phyloP scores from a whole-genome alignment of 2,329 filamentous ascomycete species.

The Tricladium varicosporioides region DNA sequence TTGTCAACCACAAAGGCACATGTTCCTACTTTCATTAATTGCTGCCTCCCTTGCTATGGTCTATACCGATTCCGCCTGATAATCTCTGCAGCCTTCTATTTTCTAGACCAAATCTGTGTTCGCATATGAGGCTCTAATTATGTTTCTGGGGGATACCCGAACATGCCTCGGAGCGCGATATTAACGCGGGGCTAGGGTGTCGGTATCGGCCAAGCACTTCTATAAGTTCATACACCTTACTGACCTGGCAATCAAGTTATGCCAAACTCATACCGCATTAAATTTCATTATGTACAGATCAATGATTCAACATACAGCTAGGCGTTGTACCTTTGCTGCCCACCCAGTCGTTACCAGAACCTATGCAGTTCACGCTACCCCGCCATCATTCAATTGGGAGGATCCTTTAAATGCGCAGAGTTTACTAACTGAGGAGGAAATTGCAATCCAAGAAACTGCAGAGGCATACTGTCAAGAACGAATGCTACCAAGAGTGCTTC shows the following conservation, averaged over 20 bases:
- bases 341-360: constrained; percentile 22
- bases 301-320: constrained; percentile 23
- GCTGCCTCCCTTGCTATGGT: no score
- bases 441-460: constrained; percentile 85
- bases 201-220: constrained; percentile 10
- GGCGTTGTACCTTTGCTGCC: constrained; percentile 24
- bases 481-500: constrained; percentile 79
- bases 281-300: constrained; percentile 31
- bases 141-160: constrained; percentile 1
- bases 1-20: no score
- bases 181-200: constrained; percentile 5
- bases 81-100: no score
- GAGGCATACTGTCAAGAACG: constrained; percentile 92
- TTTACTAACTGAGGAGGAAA: constrained; percentile 84
- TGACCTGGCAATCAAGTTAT: constrained; percentile 3
- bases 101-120: neutral
- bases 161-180: constrained; percentile 1
- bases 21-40: no score
- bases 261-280: constrained; percentile 8
- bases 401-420: constrained; percentile 77
- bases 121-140: neutral
- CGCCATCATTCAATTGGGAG: constrained; percentile 75
- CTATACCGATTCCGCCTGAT: no score
- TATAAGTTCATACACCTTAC: constrained; percentile 3
- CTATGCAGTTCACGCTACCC: constrained; percentile 30